Base-by-base conservation (phyloP, 176 grass and related monocot species). In the Triticum timopheevii region DNA sequence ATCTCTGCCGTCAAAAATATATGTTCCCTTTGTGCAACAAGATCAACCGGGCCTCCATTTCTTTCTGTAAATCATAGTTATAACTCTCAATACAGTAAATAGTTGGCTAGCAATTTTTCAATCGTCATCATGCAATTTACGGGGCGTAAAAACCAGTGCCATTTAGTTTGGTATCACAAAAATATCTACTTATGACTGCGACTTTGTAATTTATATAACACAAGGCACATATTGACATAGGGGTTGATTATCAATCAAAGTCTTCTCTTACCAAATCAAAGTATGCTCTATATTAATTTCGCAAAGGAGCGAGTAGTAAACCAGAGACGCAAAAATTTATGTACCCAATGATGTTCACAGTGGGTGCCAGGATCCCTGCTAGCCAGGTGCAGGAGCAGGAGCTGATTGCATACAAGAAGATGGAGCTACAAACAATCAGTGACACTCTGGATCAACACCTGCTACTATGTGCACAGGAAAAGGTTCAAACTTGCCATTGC, bases 291-390 rank as follows among this genome's bases (percentile, higher is more conserved):
- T 22, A 58, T 47, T 22, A 20, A 22, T 7, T 22, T 9, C 20
- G 7, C 56, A 59, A 59, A 0, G 20, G 5, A 59, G 44, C 28
- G 19, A 20, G 27, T 47, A 13, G n/a, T 25, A 12, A 28, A 40
- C 35, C 27, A 25, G 22, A 11, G 64, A 35, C 36, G 24, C 50
- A 54, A 25, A 39, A 56, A 17, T 22, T 92, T 23, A 86, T 50
- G 35, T 59, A 0, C 75, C 68, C 69, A 42, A 71, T 20, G 17
- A 23, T 87, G 10, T 59, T 33, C 76, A 13, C 82, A 93, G 92
- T 86, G 75, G 86, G 88, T 74, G 66, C 79, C 54, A 91, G 79
- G 86, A 84, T 86, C 77, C 86, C 83, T 13, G 69, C 34, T 52
- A 44, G 80, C 69, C 92, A 89, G 7, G 83, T 87, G 39, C 67